Evolutionary conservation across 257 asterid genomes (phyloP), one percentile per base, ranked within the genome.

Genomic region (Solanum pennellii): DNA sequence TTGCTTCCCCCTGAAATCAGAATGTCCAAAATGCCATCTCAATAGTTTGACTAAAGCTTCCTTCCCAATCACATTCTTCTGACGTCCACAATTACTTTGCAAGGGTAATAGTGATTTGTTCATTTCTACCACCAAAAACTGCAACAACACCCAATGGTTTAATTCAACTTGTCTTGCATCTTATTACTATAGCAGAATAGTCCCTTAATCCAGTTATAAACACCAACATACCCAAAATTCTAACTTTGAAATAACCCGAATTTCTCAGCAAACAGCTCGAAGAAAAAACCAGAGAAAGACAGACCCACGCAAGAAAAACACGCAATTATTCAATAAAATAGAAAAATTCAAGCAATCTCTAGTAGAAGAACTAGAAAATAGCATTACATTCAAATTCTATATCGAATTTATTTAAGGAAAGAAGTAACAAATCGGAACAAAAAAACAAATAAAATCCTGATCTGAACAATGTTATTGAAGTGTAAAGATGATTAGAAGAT

Each of bases 11-110:
- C 97, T 91, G 89, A 95, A 97, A 82, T 94, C 94, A 13, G 99
- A 92, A 91, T 97, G 92, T 71, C 98, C 98, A 74, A 97, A 97
- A 93, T 97, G 98, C 98, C 99, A 97, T 88, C 98, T 92, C 90
- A 97, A 90, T 89, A 97, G 95, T 92, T 97, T 95, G 86, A 93
- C 96, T 89, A 95, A 92, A 88, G 95, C 93, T 89, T 95, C 99
- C 94, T 95, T 95, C 87, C 93, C 92, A 84, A 90, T 62, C 86
- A 82, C 88, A 68, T 89, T 87, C 92, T 96, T 93, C 88, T 84
- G 95, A 84, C 90, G 68, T 88, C 94, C 96, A 73, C 92, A 33
- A 73, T 93, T 84, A 89, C 87, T 93, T 92, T 89, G 92, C 90
- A 95, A 71, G 15, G 98, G 99, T 89, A 97, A 89, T 29, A 89